Evolutionary conservation across 192 early-diverging fungal species (phyloP).

Genomic region (Coemansia sp.): DNA sequence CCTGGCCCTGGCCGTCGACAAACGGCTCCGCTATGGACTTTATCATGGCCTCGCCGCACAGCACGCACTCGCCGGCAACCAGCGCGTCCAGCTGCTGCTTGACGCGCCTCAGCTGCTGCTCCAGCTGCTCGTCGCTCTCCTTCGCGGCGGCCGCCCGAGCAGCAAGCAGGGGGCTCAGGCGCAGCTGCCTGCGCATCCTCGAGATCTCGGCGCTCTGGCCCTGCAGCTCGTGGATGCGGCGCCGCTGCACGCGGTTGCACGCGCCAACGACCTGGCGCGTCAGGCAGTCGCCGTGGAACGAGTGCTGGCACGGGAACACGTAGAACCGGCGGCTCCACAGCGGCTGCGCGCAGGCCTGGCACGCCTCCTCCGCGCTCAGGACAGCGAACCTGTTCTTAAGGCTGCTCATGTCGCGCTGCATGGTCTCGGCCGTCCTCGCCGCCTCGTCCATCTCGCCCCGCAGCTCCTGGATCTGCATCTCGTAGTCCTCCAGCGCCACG

Average conservation of each 20-base stretch:
- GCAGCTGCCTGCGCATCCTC: constrained; percentile 39
- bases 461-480: constrained; percentile 82
- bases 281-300: constrained; percentile 92
- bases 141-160: not conserved
- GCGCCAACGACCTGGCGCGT: constrained; percentile 60
- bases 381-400: constrained; percentile 71
- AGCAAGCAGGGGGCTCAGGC: constrained; percentile 26
- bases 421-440: constrained; percentile 86
- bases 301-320: constrained; percentile 93
- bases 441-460: constrained; percentile 95
- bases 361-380: constrained; percentile 59
- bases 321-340: constrained; percentile 87
- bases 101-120: constrained; percentile 33
- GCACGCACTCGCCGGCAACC: constrained; percentile 81
- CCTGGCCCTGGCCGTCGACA: too few relatives aligned
- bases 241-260: constrained; percentile 48
- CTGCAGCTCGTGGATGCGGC: constrained; percentile 52
- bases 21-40: constrained; percentile 83
- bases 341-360: constrained; percentile 74
- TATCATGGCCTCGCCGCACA: constrained; percentile 98
- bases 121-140: constrained; percentile 47
- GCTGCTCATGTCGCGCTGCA: constrained; percentile 85
- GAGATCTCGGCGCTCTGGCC: constrained; percentile 34
- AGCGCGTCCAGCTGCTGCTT: constrained; percentile 75
- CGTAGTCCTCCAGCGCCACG: constrained; percentile 88